phyloP scores from a whole-genome alignment of 352 stramenopile species.

The Globisporangium spinosum region DNA sequence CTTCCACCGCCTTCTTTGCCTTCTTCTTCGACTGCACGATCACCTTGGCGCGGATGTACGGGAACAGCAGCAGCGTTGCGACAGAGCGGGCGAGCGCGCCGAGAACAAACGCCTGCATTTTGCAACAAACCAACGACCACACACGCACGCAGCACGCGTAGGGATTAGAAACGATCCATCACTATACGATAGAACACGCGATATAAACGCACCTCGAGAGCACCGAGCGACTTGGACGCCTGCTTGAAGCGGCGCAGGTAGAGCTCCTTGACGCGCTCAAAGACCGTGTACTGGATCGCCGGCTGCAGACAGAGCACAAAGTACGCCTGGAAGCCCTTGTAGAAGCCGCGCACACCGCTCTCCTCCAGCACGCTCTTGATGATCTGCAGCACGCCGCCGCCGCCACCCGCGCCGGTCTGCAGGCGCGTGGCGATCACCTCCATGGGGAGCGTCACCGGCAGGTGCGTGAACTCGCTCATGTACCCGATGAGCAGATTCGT shows the following conservation, averaged over 20 bases:
- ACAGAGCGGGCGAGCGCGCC: slow-evolving; percentile 92
- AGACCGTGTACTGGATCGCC: slow-evolving; percentile 96
- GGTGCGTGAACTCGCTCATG: slow-evolving; percentile 71
- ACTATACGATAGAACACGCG: neutral
- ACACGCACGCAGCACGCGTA: neutral
- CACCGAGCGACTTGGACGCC: slow-evolving; percentile 48
- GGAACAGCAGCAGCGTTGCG: slow-evolving; percentile 95
- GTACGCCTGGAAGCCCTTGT: slow-evolving; percentile 89
- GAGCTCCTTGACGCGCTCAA: slow-evolving; percentile 86
- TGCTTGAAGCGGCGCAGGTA: slow-evolving; percentile 67
- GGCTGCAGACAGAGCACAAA: slow-evolving; percentile 96
- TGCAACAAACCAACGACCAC: slow-evolving; percentile 21
- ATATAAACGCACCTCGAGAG: slow-evolving; percentile 53
- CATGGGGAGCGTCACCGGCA: slow-evolving; percentile 84
- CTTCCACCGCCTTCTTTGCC: slow-evolving; percentile 14
- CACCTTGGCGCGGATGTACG: slow-evolving; percentile 96
- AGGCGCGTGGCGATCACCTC: slow-evolving; percentile 86
- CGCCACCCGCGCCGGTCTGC: slow-evolving; percentile 53
- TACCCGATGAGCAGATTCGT: slow-evolving; percentile 82
- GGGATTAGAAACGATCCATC: neutral
- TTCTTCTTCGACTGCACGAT: slow-evolving; percentile 90
- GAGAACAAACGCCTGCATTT: slow-evolving; percentile 90
- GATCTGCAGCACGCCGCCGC: slow-evolving; percentile 51
- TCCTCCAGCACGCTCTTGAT: slow-evolving; percentile 64
- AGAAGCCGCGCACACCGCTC: slow-evolving; percentile 66